Evolutionary conservation across 2,329 filamentous ascomycete species (phyloP), one percentile per base, ranked within the genome.

Genomic region (Fusarium transvaalense): DNA sequence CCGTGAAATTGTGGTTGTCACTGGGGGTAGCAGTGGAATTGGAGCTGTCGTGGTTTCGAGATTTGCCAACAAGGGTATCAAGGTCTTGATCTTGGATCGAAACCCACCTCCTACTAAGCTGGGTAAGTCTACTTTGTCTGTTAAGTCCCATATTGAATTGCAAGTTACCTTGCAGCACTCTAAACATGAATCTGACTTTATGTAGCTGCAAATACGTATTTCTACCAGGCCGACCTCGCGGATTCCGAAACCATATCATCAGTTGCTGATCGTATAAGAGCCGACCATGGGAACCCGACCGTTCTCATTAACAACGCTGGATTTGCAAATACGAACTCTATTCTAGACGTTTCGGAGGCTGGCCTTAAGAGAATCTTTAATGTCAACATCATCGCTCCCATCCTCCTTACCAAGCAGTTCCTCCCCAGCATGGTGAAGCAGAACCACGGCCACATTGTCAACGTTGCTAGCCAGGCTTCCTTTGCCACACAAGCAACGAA

Each of bases 361-460:
- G 23, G 25, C 6, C 1, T 47, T 1, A 46, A 3, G n/a, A 55
- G n/a, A 7, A 13, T 55, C 7, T 64, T 92, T 74, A 85, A 87
- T 56, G 86, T 92, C 64, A 92, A 92, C 78, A 81, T 86, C 1
- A 77, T 91, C 6, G 81, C 87, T 0, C 89, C 91, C 78, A 90
- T 86, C 79, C 86, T 83, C 78, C 81, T 88, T 3, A 78, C 83
- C 1, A 84, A 86, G 68, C 84, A 89, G 64, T 92, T 92, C 77
- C 78, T 92, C 1, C 90, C 90, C 0, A 73, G 76, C 59, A 89
- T 92, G 84, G 77, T 89, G 27, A 71, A 76, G 15, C 71, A 73
- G 6, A 86, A 91, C 76, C 89, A 92, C 77, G 90, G 90, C 43
- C 90, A 90, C 82, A 78, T 92, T 23, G 87, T 92, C 31, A 92